Evolutionary conservation across 306 rosid genomes (phyloP), one percentile per base, ranked within the genome.

Genomic region (Oxytropis ochrocephala): DNA sequence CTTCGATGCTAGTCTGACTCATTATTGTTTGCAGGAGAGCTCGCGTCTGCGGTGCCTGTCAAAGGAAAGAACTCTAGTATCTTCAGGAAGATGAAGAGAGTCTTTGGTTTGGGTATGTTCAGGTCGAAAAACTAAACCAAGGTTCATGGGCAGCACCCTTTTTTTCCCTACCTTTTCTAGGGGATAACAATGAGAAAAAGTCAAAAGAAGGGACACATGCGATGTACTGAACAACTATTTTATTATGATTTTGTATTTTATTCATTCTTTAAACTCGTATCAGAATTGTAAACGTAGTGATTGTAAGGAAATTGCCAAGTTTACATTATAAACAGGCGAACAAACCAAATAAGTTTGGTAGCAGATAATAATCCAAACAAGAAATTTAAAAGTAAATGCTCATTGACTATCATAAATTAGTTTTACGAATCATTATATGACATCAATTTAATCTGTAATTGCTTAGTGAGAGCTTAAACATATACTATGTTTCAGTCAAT

Each of bases 61-160:
- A 71, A 27, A 56, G 58, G 18, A 35, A 53, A 0, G 57, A 67
- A 41, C 55, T 2, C 56, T 8, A 17, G 70, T 24, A 57, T 77
- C 49, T 55, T 73, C 27, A 73, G 47, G 76, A 81, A 56, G 79
- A 49, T 81, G 77, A 81, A 68, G 74, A 81, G 39, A 77, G 49
- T 77, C 48, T 55, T 77, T 6, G 75, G 74, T 54, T 47, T 81
- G 1, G 30, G 82, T 68, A n/a, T 81, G 64, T 81, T 81, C 74
- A 69, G 62, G 48, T 50, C 85, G 2, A 63, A 49, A 60, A 62
- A 0, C 50, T 81, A 73, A 71, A 56, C 11, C 53, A 27, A 76
- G 24, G 38, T 19, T 61, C 13, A 11, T 66, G 21, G 21, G 42
- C 24, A 14, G 11, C 14, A 11, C 62, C 62, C 39, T 63, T 44